A percentile compares a stretch with the other conserved stretches of the same genome.
phyloP scores from a whole-genome alignment of 2,329 filamentous ascomycete genomes.

The Arthrinium phaeospermum region DNA sequence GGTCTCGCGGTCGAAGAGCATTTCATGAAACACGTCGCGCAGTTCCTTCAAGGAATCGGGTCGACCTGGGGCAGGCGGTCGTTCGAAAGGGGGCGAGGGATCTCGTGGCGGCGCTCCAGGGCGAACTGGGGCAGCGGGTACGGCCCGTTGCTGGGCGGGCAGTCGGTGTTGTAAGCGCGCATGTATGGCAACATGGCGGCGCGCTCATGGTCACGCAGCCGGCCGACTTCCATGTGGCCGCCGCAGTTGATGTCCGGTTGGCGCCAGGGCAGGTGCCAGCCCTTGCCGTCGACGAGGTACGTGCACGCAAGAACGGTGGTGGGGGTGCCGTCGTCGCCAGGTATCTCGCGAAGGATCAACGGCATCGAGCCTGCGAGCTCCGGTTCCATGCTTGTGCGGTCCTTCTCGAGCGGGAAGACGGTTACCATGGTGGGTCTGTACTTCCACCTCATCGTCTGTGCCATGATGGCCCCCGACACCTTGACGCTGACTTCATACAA shows the following conservation, averaged over 20 bases:
- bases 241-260: background rate
- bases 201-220: constrained; percentile 1
- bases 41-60: background rate
- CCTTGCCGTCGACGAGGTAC: background rate
- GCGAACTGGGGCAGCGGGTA: background rate
- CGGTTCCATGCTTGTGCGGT: background rate
- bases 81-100: background rate
- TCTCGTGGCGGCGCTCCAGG: background rate
- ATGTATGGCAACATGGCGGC: background rate
- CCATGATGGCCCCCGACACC: background rate
- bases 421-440: background rate
- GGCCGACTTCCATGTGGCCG: background rate
- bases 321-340: too few species aligned
- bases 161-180: background rate
- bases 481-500: background rate
- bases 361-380: background rate
- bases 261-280: constrained; percentile 8
- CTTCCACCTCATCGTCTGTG: too few species aligned
- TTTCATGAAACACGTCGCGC: background rate
- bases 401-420: background rate
- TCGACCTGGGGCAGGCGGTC: background rate
- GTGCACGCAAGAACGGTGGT: background rate
- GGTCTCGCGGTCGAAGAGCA: background rate
- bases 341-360: background rate
- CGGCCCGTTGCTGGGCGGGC: background rate